A percentile compares a stretch with the other conserved stretches of the same genome.
Conservation (phyloP, 2,329 filamentous ascomycete genomes). For the Cordyceps cateniannulata region DNA sequence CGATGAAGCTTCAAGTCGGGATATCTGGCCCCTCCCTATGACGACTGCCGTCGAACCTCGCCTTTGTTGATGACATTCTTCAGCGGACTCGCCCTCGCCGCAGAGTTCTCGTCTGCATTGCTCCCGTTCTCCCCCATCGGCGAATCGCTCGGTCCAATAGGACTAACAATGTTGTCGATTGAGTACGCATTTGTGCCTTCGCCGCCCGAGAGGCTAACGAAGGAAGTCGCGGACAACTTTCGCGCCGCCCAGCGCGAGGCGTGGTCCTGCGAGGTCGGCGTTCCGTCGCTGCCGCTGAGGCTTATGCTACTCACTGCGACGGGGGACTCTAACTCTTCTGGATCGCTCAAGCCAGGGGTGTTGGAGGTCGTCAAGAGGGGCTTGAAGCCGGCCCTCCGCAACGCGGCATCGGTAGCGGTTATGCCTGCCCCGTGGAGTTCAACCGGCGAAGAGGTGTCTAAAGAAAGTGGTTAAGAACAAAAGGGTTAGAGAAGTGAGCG, state of each 20-base stretch:
- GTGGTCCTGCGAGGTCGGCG: background rate
- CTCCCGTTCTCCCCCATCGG: background rate
- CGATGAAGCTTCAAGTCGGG: too few species aligned
- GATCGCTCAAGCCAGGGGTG: background rate
- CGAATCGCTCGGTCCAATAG: background rate
- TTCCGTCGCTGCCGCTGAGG: background rate
- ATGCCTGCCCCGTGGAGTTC: conserved; percentile 42
- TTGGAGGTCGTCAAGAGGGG: conserved; percentile 15
- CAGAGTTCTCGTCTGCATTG: background rate
- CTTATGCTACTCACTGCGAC: background rate
- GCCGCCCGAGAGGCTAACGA: background rate
- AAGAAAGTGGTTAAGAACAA: background rate
- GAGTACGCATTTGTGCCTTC: background rate
- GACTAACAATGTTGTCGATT: background rate
- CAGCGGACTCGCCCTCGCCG: background rate
- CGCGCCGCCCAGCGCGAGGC: background rate
- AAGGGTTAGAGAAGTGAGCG: background rate
- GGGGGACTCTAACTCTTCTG: background rate
- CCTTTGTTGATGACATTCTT: background rate
- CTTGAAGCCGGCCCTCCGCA: conserved; percentile 23
- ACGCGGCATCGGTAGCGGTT: conserved; percentile 33
- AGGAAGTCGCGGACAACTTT: background rate
- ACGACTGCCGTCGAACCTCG: background rate
- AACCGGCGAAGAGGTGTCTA: conserved; percentile 36
- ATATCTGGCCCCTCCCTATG: background rate